phyloP scores from a whole-genome alignment of 1,284 basidiomycete species.

The Rhodotorula glutinis region DNA sequence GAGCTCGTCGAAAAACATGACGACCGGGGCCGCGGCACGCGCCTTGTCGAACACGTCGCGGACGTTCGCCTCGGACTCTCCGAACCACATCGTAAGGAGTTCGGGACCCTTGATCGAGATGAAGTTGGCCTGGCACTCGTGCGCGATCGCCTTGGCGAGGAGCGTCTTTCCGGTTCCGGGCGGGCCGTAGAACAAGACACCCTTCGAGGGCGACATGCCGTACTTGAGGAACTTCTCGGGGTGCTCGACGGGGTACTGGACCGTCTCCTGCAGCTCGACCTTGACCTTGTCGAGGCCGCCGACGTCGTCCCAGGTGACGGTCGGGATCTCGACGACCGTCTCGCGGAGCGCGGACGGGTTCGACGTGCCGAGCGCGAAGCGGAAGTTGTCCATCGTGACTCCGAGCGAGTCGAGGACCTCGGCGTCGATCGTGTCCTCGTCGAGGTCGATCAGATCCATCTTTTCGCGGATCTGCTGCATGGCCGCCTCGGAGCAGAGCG shows the following conservation, averaged over 20 bases:
- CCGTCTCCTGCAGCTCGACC: conserved; percentile 96
- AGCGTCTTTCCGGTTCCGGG: conserved; percentile 96
- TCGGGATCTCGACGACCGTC: conserved; percentile 94
- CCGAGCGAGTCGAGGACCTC: conserved; percentile 94
- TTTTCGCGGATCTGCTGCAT: conserved; percentile 99
- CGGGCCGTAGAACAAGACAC: conserved; percentile 95
- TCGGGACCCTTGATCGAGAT: conserved; percentile 74
- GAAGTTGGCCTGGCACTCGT: conserved; percentile 99
- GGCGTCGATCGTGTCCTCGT: conserved; percentile 85
- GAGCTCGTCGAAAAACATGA: conserved; percentile 99
- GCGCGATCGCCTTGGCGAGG: conserved; percentile 94
- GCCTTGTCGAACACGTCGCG: conserved; percentile 99
- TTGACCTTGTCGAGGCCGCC: conserved; percentile 99
- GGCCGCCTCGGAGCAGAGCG: conserved; percentile 92
- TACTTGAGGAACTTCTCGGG: conserved; percentile 99
- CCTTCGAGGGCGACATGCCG: conserved; percentile 98
- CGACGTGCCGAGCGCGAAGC: conserved; percentile 86
- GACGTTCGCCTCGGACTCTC: conserved; percentile 99
- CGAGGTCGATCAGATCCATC: conserved; percentile 50
- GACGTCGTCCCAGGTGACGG: conserved; percentile 96
- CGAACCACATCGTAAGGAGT: conserved; percentile 93
- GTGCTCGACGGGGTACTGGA: conserved; percentile 99
- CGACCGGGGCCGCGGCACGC: conserved; percentile 95
- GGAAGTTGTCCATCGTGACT: conserved; percentile 98
- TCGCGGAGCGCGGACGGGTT: conserved; percentile 96